These are phyloP conservation scores for Westerdykella aurantiaca DNA, from an alignment of 2,329 filamentous ascomycete species.

Conservation along the genomic window DNA sequence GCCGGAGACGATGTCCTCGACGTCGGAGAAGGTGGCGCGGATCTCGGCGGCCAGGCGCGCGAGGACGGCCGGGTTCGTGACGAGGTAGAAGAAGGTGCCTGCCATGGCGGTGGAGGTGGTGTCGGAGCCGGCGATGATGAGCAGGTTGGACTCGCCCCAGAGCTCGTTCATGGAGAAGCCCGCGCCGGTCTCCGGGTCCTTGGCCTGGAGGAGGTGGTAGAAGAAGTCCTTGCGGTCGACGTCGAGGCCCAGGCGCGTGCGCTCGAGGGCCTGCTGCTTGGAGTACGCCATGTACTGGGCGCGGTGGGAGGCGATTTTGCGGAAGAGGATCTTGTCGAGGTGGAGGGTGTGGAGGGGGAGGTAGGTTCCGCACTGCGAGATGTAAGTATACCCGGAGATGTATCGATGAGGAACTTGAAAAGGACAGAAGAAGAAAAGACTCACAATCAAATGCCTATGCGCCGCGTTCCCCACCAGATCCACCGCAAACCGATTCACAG, in stretches of 20 bases:
- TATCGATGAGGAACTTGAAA: neutral
- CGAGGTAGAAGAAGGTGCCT: conserved; percentile 42
- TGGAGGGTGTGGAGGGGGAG: conserved; percentile 41
- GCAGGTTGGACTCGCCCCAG: conserved; percentile 45
- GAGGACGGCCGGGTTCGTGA: conserved; percentile 34
- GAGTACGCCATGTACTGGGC: conserved; percentile 42
- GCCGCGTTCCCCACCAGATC: conserved; percentile 41
- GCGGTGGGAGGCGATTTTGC: conserved; percentile 39
- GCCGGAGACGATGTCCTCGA: conserved; percentile 36
- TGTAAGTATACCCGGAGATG: conserved; percentile 6
- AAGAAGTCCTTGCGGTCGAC: conserved; percentile 44
- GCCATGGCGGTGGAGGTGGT: conserved; percentile 42
- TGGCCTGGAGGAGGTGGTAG: conserved; percentile 44
- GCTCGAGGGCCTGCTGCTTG: conserved; percentile 39
- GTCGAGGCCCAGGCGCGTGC: conserved; percentile 38
- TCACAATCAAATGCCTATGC: conserved; percentile 41
- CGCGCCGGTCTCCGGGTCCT: conserved; percentile 43
- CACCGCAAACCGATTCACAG: conserved; percentile 39
- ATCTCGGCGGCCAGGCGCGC: conserved; percentile 32
- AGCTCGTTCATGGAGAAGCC: conserved; percentile 43
- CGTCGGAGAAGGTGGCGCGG: conserved; percentile 26
- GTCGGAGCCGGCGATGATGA: conserved; percentile 47
- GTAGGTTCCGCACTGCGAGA: conserved; percentile 38
- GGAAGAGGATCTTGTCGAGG: conserved; percentile 42
- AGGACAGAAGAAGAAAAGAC: conserved; percentile 9